Evolutionary conservation across 176 grass and related monocot species (phyloP).

Genomic region (Rhynchospora tenuis): DNA sequence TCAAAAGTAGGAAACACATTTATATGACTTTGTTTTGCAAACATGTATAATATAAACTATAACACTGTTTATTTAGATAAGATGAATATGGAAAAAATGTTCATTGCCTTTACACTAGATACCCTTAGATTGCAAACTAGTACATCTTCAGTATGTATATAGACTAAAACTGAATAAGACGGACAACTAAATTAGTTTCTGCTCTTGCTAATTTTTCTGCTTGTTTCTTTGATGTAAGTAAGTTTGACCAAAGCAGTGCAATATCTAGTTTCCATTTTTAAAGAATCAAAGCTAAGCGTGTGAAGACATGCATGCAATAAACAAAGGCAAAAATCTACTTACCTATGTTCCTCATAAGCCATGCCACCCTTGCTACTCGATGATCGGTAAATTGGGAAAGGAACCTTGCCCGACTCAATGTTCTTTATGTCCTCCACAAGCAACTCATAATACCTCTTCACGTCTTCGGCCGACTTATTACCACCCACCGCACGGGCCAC

Average conservation of each 20-base stretch:
- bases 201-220: no score
- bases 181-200: no score
- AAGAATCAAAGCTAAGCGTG: background rate
- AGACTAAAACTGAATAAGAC: background rate
- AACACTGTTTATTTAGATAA: background rate
- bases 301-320: background rate
- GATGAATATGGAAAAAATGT: background rate
- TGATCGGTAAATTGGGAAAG: conserved; percentile 35
- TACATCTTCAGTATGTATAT: background rate
- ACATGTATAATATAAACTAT: background rate
- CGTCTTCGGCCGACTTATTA: conserved; percentile 46
- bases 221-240: no score
- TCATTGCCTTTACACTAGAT: background rate
- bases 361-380: background rate
- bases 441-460: conserved; percentile 45
- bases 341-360: conserved; percentile 24
- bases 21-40: background rate
- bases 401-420: conserved; percentile 42
- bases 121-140: background rate
- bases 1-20: background rate
- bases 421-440: conserved; percentile 42
- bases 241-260: background rate
- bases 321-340: background rate
- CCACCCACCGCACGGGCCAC: conserved; percentile 56
- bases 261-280: background rate